Conservation (phyloP, 768 basidiomycete species). For the Phaeolepiota aurea region DNA sequence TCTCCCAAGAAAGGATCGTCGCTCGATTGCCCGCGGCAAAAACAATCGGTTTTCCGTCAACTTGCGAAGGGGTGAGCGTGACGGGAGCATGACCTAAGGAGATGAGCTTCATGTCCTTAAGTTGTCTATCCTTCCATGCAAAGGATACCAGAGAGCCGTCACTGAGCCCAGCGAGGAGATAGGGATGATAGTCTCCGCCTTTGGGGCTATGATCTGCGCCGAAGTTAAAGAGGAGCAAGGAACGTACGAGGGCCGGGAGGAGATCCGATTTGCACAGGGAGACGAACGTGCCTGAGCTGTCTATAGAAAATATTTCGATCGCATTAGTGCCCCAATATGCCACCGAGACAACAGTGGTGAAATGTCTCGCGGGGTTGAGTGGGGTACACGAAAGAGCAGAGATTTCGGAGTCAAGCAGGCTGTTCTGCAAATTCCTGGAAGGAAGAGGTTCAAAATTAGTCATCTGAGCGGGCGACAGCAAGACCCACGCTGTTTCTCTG, state of each 20-base stretch:
- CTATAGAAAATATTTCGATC: slow-evolving; percentile 45
- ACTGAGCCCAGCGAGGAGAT: slow-evolving; percentile 65
- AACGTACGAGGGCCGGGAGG: slow-evolving; percentile 37
- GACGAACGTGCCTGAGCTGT: slow-evolving; percentile 11
- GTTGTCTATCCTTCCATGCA: slow-evolving; percentile 32
- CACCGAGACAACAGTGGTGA: slow-evolving; percentile 45
- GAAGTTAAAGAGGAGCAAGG: slow-evolving; percentile 51
- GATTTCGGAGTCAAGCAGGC: slow-evolving; percentile 34
- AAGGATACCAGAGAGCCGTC: slow-evolving; percentile 66
- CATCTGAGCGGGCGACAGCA: too few species aligned
- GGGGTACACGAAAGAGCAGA: slow-evolving; percentile 64
- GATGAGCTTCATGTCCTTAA: slow-evolving; percentile 47
- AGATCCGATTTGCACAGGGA: slow-evolving; percentile 25
- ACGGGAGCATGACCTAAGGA: slow-evolving; percentile 66
- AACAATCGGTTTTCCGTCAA: slow-evolving; percentile 47
- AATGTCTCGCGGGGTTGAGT: slow-evolving; percentile 35
- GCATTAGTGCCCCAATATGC: slow-evolving; percentile 69
- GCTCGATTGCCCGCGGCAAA: slow-evolving; percentile 69
- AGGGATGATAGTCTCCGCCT: slow-evolving; percentile 30
- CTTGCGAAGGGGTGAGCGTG: slow-evolving; percentile 41
- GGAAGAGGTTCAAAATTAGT: not conserved
- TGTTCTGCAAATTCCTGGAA: not conserved
- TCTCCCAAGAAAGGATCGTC: slow-evolving; percentile 62
- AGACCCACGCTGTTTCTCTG: slow-evolving; percentile 2
- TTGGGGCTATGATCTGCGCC: slow-evolving; percentile 25